Conservation (phyloP, 805 yeast species). For the Vanderwaltozyma yarrowii region DNA sequence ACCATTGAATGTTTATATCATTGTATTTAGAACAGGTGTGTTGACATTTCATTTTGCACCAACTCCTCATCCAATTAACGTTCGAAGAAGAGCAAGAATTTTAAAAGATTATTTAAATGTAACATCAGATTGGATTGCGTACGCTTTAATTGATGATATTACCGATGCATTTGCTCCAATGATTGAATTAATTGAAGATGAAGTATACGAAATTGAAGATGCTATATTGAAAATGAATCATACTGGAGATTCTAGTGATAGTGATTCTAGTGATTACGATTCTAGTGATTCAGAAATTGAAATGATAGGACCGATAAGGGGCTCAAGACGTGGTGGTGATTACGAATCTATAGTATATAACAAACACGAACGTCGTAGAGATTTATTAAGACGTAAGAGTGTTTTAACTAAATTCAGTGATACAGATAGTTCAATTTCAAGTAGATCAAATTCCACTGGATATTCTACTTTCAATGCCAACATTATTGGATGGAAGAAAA, state of each 20-base stretch:
- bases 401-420: slow-evolving; percentile 1
- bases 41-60: slow-evolving; percentile 90
- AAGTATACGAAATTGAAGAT: slow-evolving; percentile 90
- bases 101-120: slow-evolving; percentile 82
- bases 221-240: slow-evolving; percentile 82
- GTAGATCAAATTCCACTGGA: slow-evolving; percentile 24
- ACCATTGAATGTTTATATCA: slow-evolving; percentile 86
- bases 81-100: slow-evolving; percentile 83
- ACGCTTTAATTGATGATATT: slow-evolving; percentile 91
- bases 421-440: slow-evolving; percentile 6
- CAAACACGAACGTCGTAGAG: neutral
- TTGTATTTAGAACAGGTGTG: slow-evolving; percentile 86
- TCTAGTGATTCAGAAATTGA: slow-evolving; percentile 9
- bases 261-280: slow-evolving; percentile 19
- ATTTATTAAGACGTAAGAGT: slow-evolving; percentile 2
- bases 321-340: neutral
- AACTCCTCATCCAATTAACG: slow-evolving; percentile 94
- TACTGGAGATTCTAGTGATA: slow-evolving; percentile 37
- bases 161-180: slow-evolving; percentile 97
- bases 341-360: slow-evolving; percentile 1
- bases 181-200: slow-evolving; percentile 89
- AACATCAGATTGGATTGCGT: slow-evolving; percentile 93
- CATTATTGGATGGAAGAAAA: slow-evolving; percentile 70
- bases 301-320: neutral
- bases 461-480: slow-evolving; percentile 30